phyloP scores from a whole-genome alignment of 106 monocot species.

The Dendrobium huoshanense region DNA sequence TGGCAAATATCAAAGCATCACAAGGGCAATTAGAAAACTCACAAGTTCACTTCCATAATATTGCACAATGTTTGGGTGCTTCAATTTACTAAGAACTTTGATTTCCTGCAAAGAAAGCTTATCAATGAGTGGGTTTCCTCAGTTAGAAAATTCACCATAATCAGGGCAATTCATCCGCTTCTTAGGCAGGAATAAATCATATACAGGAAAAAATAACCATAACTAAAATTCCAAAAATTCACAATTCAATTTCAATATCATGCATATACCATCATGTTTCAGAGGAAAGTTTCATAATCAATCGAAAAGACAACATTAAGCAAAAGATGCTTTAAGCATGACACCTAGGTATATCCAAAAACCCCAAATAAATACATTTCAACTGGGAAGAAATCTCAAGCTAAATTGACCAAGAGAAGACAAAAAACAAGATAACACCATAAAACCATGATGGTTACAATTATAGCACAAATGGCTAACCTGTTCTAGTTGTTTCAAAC shows the following conservation, averaged over 20 bases:
- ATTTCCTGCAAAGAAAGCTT: constrained; percentile 62
- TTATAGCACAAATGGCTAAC: constrained; percentile 21
- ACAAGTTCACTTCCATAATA: constrained; percentile 96
- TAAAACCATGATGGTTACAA: too few relatives aligned
- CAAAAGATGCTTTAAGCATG: not conserved
- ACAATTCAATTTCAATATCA: not conserved
- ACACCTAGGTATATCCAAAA: not conserved
- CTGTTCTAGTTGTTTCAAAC: constrained; percentile 86
- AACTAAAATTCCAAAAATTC: not conserved
- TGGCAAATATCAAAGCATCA: constrained; percentile 6
- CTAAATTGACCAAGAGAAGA: not conserved
- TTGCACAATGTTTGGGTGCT: constrained; percentile 94
- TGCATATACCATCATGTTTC: not conserved
- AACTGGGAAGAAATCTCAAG: not conserved
- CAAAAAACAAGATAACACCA: not conserved
- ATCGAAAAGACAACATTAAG: not conserved
- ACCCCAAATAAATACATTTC: not conserved
- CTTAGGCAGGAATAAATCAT: not conserved
- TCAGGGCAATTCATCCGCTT: not conserved
- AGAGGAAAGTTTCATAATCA: not conserved
- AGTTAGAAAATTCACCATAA: not conserved
- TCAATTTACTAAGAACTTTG: constrained; percentile 81
- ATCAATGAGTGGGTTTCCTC: not conserved
- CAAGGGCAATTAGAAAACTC: constrained; percentile 16
- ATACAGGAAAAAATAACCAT: not conserved